These are phyloP conservation scores for Mimosa bimucronata DNA, from an alignment of 306 rosid species.

Conservation along the genomic window DNA sequence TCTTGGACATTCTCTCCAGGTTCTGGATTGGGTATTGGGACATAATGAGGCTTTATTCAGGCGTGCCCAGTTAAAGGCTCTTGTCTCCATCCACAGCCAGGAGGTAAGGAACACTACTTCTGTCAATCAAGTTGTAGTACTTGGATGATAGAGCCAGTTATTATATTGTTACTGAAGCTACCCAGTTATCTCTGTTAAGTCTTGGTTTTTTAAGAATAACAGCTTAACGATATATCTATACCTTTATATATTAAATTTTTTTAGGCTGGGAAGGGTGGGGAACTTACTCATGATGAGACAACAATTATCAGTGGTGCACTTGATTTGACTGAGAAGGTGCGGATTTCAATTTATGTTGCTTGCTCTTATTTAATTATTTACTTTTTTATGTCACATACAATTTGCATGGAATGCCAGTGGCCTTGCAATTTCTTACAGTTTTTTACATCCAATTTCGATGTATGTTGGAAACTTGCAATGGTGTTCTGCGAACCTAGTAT, in stretches of 20 bases:
- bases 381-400: neutral
- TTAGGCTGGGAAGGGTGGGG: conserved; percentile 99
- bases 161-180: conserved; percentile 26
- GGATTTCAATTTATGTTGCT: conserved; percentile 1
- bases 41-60: conserved; percentile 91
- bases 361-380: neutral
- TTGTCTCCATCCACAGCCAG: conserved; percentile 86
- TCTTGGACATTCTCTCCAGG: conserved; percentile 51
- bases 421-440: conserved; percentile 23
- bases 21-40: conserved; percentile 78
- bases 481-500: conserved; percentile 28
- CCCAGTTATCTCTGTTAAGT: neutral
- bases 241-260: neutral
- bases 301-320: conserved; percentile 95
- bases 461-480: conserved; percentile 19
- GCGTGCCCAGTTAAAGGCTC: conserved; percentile 94
- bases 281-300: conserved; percentile 95
- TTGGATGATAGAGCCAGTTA: conserved; percentile 12
- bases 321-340: conserved; percentile 92
- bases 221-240: neutral
- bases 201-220: conserved; percentile 4
- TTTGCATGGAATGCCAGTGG: conserved; percentile 22
- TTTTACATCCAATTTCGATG: conserved; percentile 17
- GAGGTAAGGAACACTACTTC: conserved; percentile 60
- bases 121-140: conserved; percentile 18